Evolutionary conservation across 148 eudicot genomes (phyloP), one percentile per base, ranked within the genome.

Genomic region (Fallopia convolvulus): DNA sequence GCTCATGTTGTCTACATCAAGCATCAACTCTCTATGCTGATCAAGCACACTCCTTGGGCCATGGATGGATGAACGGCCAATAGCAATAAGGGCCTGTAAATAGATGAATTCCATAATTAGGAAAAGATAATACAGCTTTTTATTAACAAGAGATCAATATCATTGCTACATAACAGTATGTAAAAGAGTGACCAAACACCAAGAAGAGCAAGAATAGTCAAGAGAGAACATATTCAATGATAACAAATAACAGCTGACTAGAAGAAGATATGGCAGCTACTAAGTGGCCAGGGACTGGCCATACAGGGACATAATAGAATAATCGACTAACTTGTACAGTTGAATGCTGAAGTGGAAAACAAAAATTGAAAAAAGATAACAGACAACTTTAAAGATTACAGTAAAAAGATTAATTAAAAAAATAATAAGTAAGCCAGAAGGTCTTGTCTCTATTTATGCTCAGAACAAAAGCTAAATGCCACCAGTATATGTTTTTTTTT

Each of bases 21-120:
- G 90, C 81, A 93, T 87, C 98, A 92, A 86, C 49, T 92, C 97
- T 77, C 90, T 86, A 74, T 94, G 93, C 78, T 91, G 93, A 84
- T 92, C 97, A 70, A 80, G 63, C 66, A 80, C 55, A 83, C 66
- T 82, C 81, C 93, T 86, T 17, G 94, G 81, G 47, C 87, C 97
- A 75, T 87, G 83, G 41, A 81, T 74, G 48, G 89, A 79, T 36
- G 94, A 85, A 52, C 83, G 93, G 48, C 88, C 93, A 78, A 77
- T 82, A 75, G 87, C 83, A 86, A 87, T 83, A 74, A 86, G 76
- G 65, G 90, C 97, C 93, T 94, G 87, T 81, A 77, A 74, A 30
- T 41, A 13, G n/a, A 70, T 70, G 73, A 71, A 71, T 7, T 49
- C 48, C 74, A 39, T 17, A 40, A 10, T 10, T 23, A 61, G 39